Evolutionary conservation across 441 rosid genomes (phyloP).

Genomic region (Populus hybrid): DNA sequence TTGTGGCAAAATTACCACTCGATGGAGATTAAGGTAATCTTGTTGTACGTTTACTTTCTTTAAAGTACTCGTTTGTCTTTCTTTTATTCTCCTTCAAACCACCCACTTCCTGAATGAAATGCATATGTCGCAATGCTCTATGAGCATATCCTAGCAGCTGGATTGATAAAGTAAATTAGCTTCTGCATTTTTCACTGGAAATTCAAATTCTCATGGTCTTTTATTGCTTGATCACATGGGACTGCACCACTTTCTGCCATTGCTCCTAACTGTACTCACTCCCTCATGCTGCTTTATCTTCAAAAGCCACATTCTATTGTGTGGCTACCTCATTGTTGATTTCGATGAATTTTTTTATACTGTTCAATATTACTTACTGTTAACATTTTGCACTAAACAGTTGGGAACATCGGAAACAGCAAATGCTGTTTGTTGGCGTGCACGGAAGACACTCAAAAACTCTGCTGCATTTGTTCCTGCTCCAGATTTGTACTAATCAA

Average conservation of each 20-base stretch:
- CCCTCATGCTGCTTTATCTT: neutral
- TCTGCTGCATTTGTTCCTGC: slow-evolving; percentile 31
- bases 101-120: neutral
- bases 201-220: neutral
- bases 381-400: slow-evolving; percentile 33
- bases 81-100: neutral
- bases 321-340: neutral
- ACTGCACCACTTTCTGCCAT: neutral
- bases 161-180: neutral
- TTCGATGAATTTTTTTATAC: neutral
- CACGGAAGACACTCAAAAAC: slow-evolving; percentile 60
- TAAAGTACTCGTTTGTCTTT: neutral
- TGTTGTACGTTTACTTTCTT: neutral
- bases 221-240: neutral
- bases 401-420: slow-evolving; percentile 79
- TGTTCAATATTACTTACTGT: neutral
- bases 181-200: neutral
- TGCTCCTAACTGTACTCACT: neutral
- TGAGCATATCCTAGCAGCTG: neutral
- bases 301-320: neutral
- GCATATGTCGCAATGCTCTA: neutral
- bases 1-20: slow-evolving; percentile 73
- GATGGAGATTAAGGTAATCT: slow-evolving; percentile 61
- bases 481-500: slow-evolving; percentile 17
- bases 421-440: slow-evolving; percentile 65